phyloP scores from a whole-genome alignment of 2,329 filamentous ascomycete genomes.

The Leptographium flavum region DNA sequence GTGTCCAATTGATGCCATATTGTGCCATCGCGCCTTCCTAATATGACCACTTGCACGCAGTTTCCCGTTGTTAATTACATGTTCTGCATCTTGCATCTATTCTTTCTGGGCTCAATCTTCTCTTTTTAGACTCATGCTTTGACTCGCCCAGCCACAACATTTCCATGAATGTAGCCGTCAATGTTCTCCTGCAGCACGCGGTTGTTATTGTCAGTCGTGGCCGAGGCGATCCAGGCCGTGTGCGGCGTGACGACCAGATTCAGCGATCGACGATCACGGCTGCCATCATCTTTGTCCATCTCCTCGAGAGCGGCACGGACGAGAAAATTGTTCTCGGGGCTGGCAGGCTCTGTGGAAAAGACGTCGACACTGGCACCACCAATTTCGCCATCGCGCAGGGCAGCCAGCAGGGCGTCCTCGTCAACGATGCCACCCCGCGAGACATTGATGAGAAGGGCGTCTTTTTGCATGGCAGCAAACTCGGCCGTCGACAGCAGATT shows the following conservation, averaged over 20 bases:
- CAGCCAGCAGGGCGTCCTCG: slow-evolving; percentile 19
- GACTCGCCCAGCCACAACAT: slow-evolving; percentile 1
- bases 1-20: not conserved
- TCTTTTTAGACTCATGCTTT: not conserved
- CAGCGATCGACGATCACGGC: not conserved
- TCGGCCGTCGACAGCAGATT: slow-evolving; percentile 11
- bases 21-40: not conserved
- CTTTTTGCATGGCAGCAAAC: slow-evolving; percentile 10
- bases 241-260: slow-evolving; percentile 12
- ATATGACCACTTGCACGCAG: not conserved
- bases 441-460: slow-evolving; percentile 19
- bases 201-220: slow-evolving; percentile 8
- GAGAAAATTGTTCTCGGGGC: slow-evolving; percentile 6
- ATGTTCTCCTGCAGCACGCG: slow-evolving; percentile 8
- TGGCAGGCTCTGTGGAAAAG: slow-evolving; percentile 19
- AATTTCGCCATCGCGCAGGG: slow-evolving; percentile 16
- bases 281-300: not conserved
- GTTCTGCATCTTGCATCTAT: not conserved
- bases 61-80: not conserved
- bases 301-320: slow-evolving; percentile 2
- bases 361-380: slow-evolving; percentile 21
- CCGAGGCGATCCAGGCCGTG: slow-evolving; percentile 9
- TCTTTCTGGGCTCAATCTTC: not conserved
- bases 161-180: slow-evolving; percentile 3
- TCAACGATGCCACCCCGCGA: slow-evolving; percentile 20